Evolutionary conservation across 2,329 filamentous ascomycete genomes (phyloP).

Genomic region (Nannizzia gypsea): DNA sequence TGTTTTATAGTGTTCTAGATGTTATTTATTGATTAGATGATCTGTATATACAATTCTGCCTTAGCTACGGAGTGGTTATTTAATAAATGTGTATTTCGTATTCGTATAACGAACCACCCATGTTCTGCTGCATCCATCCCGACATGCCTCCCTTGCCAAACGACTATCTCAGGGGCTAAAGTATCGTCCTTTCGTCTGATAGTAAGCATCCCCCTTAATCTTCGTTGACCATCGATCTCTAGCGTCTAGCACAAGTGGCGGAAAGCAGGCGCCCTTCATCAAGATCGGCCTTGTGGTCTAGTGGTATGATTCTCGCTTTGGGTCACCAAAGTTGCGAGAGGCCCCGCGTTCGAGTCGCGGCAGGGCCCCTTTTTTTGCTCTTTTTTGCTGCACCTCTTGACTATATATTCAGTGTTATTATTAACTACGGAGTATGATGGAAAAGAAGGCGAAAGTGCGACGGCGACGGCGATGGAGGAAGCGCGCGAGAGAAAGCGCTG

Average conservation of each 20-base stretch:
- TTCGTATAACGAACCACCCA: too few species aligned
- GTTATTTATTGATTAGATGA: neutral
- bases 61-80: too few species aligned
- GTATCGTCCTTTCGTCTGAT: too few species aligned
- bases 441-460: neutral
- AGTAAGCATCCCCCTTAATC: too few species aligned
- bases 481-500: neutral
- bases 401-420: neutral
- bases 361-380: conserved; percentile 6
- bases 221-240: too few species aligned
- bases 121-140: too few species aligned
- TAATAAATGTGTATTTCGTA: too few species aligned
- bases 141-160: too few species aligned
- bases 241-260: neutral
- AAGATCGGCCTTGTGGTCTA: conserved; percentile 39
- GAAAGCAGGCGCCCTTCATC: neutral
- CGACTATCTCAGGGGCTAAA: too few species aligned
- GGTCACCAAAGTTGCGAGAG: conserved; percentile 24
- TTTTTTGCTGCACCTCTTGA: neutral
- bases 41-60: neutral
- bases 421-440: too few species aligned
- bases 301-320: conserved; percentile 64
- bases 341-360: conserved; percentile 8
- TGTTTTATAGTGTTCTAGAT: neutral
- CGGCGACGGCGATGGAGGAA: neutral